Percentiles rank a stretch among this genome's conserved stretches.
These are phyloP conservation scores for Ophiocordyceps camponoti-floridani DNA, from an alignment of 2,329 filamentous ascomycete genomes.

Conservation along the genomic window DNA sequence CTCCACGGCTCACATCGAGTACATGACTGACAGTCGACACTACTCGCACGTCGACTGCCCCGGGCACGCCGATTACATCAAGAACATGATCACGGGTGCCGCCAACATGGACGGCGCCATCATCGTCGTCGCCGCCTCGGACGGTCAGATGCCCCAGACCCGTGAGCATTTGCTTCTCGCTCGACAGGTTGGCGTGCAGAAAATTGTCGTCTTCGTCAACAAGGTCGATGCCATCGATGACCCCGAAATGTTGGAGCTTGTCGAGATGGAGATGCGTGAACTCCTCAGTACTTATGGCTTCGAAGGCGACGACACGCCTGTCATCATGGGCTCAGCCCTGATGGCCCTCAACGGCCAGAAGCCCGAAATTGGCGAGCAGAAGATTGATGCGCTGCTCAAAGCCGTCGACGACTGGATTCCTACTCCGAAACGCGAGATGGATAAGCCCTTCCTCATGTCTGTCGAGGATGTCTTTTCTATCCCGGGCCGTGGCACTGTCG, in stretches of 20 bases:
- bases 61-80: constrained; percentile 99
- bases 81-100: constrained; percentile 99
- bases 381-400: constrained; percentile 81
- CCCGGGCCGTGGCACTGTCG: constrained; percentile 86
- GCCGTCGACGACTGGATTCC: constrained; percentile 95
- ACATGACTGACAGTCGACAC: constrained; percentile 82
- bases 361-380: constrained; percentile 68
- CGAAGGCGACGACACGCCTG: constrained; percentile 93
- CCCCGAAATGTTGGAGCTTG: constrained; percentile 98
- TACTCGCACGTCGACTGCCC: constrained; percentile 99
- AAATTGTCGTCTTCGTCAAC: constrained; percentile 98
- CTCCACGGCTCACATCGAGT: constrained; percentile 96
- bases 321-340: constrained; percentile 91
- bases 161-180: constrained; percentile 95
- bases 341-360: constrained; percentile 79
- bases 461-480: constrained; percentile 89
- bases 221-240: constrained; percentile 96
- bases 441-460: constrained; percentile 99
- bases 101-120: constrained; percentile 99
- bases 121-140: constrained; percentile 94
- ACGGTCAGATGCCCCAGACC: constrained; percentile 99
- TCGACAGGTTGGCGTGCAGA: constrained; percentile 95
- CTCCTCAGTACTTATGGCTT: constrained; percentile 85
- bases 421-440: constrained; percentile 78
- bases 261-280: constrained; percentile 99